These are phyloP conservation scores for Geosmithia putterillii DNA, from an alignment of 2,329 filamentous ascomycete species.

Conservation along the genomic window DNA sequence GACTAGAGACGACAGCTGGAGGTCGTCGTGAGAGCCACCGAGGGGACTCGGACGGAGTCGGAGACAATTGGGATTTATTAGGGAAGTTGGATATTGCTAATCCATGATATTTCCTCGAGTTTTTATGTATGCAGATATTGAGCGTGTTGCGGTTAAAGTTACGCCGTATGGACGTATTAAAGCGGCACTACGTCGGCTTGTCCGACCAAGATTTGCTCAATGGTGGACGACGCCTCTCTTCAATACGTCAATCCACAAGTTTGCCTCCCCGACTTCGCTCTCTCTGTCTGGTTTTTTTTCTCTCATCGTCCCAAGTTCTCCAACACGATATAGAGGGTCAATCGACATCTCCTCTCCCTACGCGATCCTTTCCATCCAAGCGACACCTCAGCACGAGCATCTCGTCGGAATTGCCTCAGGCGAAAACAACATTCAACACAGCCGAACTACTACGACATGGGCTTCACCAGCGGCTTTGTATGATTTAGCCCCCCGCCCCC, in stretches of 20 bases:
- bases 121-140: not conserved
- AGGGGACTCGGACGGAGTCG: not conserved
- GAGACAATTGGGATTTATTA: not conserved
- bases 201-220: not conserved
- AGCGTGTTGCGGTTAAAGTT: not conserved
- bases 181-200: not conserved
- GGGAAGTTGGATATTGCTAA: not conserved
- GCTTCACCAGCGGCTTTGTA: constrained; percentile 66
- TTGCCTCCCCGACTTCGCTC: not conserved
- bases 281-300: not conserved
- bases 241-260: not conserved
- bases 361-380: not conserved
- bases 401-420: not conserved
- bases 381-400: not conserved
- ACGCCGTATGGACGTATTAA: not conserved
- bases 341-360: no score
- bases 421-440: constrained; percentile 1
- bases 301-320: not conserved
- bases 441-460: no score
- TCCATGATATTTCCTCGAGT: not conserved
- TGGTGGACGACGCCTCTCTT: not conserved
- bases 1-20: no score
- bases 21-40: not conserved
- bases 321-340: no score
- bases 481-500: constrained; percentile 14